Evolutionary conservation across 148 eudicot genomes (phyloP), one percentile per base, ranked within the genome.

Genomic region (Diospyros lotus): DNA sequence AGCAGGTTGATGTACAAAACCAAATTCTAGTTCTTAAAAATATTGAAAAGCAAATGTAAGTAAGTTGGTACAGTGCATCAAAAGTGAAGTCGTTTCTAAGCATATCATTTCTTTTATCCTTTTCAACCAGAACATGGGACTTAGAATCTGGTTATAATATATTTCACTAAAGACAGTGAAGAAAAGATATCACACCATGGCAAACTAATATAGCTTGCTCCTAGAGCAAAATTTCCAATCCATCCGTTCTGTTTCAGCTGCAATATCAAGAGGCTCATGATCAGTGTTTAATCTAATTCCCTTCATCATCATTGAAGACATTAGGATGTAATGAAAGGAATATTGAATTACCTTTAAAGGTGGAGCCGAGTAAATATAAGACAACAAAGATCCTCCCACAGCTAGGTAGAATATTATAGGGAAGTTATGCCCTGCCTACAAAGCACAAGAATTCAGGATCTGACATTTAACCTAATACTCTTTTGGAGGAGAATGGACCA

Each of bases 231-330:
- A 86, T 95, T 95, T 59, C 98, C 98, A 58, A 90, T 82, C 98
- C 98, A 95, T 58, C 98, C 98, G 78, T 95, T 92, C 65, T 95
- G 98, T 81, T 95, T 95, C 82, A 95, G 98, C 98, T 95, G 91
- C 84, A 81, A 52, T 13, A 77, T 17, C 15, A 75, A 2, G 14
- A 71, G 28, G 61, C 48, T 52, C 45, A 51, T 4, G 40, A 44
- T 44, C n/a, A 68, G 69, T 14, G 13, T n/a, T 56, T 64, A 75
- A 70, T 3, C 59, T 43, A 17, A 59, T 43, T 58, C 73, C 44
- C 41, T 60, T 56, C 18, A 43, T 60, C 38, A 53, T 52, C 44
- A 56, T 13, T 50, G 38, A 44, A 64, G 39, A 15, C 40, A 8
- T 10, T 3, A 52, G 41, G 78, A 54, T 50, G 9, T 3, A 73